Conservation (phyloP, 495 filamentous ascomycete genomes). For the Hypoxylon intermedium region DNA sequence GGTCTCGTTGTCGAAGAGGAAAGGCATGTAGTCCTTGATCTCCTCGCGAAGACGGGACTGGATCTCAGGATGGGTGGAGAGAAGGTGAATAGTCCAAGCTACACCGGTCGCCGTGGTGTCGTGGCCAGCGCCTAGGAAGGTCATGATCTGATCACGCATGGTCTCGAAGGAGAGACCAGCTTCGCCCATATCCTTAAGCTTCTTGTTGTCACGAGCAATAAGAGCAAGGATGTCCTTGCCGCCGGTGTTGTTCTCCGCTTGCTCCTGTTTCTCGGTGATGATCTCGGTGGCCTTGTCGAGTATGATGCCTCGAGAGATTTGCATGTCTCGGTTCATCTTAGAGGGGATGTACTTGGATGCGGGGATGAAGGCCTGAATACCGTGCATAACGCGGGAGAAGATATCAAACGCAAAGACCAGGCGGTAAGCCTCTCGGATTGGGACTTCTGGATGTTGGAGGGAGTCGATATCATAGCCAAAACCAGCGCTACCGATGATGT, state of each 20-base stretch:
- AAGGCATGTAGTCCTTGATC: conserved; percentile 49
- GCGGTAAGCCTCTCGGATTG: conserved; percentile 54
- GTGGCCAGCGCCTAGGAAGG: conserved; percentile 50
- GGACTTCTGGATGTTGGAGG: conserved; percentile 49
- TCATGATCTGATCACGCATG: conserved; percentile 60
- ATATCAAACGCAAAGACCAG: conserved; percentile 55
- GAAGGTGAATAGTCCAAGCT: conserved; percentile 46
- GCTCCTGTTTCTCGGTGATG: conserved; percentile 45
- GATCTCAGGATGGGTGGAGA: conserved; percentile 45
- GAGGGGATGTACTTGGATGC: conserved; percentile 50
- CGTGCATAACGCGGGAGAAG: conserved; percentile 49
- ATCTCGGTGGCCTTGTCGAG: conserved; percentile 46
- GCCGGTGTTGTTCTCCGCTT: conserved; percentile 53
- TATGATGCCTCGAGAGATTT: conserved; percentile 49
- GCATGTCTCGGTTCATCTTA: conserved; percentile 57
- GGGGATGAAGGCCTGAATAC: conserved; percentile 54
- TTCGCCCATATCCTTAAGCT: conserved; percentile 46
- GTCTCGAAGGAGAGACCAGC: conserved; percentile 49
- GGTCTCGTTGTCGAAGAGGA: conserved; percentile 42
- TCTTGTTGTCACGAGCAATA: conserved; percentile 51
- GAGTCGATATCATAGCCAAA: conserved; percentile 57
- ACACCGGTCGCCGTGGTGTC: conserved; percentile 51
- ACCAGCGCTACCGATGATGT: conserved; percentile 60
- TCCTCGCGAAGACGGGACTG: conserved; percentile 46
- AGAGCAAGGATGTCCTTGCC: conserved; percentile 55